Evolutionary conservation across 805 yeast species (phyloP), one percentile per base, ranked within the genome.

Genomic region (Starmera amethionina): DNA sequence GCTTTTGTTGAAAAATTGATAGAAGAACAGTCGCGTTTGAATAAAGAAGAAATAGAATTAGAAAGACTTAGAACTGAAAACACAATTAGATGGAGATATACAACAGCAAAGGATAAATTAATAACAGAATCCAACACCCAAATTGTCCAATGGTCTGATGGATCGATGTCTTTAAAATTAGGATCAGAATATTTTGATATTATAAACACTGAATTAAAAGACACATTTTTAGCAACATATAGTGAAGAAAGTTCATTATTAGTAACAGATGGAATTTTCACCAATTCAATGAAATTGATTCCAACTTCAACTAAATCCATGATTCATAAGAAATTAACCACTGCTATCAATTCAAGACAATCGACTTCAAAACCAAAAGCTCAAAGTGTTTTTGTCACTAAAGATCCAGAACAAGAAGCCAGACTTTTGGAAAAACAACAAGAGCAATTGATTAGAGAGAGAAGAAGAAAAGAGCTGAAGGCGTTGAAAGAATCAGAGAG

Each of bases 111-210:
- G 7, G 75, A 73, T n/a, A 58, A 63, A 15, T 77, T 89, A 47
- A 74, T 75, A 53, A 84, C 84, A 51, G 95, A 88, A 58, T 82
- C 95, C 9, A 93, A 93, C 56, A 80, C 96, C 5, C 86, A 89
- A 55, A 77, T 90, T 42, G 73, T 93, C 30, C 83, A 86, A 58
- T 93, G 98, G 98, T 82, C 83, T 41, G 97, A 93, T 61, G 98
- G 98, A 1, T 70, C 86, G 4, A 63, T 78, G 46, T 88, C 97
- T 2, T 65, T 93, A 49, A 89, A 86, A 54, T 64, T 93, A 32
- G 98, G 98, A 29, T 70, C 72, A 36, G 98, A 93, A 61, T 70
- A 81, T 46, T 90, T 89, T 52, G 97, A 90, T 55, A 77, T 86
- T 43, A 67, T 77, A 40, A 62, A 73, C 10, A 75, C 77, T 42